These are phyloP conservation scores for Lignosus rhinocerotis DNA, from an alignment of 1,284 basidiomycete species.

Conservation along the genomic window DNA sequence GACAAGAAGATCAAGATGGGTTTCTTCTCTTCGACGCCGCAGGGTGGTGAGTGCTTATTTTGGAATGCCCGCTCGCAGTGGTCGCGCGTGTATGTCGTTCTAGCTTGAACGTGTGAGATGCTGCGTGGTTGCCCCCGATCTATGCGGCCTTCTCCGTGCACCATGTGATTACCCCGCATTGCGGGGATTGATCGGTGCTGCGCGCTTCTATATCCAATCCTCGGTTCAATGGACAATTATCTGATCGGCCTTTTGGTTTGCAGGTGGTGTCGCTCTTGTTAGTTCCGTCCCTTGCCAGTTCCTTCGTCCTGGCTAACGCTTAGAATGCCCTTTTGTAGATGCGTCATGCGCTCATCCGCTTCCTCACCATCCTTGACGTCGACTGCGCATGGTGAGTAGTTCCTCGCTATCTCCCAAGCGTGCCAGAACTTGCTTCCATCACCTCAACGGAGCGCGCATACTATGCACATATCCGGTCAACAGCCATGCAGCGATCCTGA, in stretches of 20 bases:
- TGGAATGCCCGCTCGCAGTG: not conserved
- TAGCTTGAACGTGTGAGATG: not conserved
- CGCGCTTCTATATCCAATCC: conserved; percentile 10
- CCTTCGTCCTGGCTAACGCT: conserved; percentile 7
- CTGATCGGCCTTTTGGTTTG: conserved; percentile 26
- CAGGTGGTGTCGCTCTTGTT: conserved; percentile 86
- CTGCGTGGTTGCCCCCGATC: not conserved
- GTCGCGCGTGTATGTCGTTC: conserved; percentile 10
- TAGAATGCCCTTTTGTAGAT: conserved; percentile 51
- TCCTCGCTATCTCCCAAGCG: not conserved
- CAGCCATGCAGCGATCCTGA: not conserved
- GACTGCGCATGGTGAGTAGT: conserved; percentile 72
- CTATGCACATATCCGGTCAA: not conserved
- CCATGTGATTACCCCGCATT: conserved; percentile 16
- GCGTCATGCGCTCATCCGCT: conserved; percentile 86
- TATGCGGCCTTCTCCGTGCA: not conserved
- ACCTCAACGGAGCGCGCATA: conserved; percentile 11
- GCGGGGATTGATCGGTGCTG: conserved; percentile 29
- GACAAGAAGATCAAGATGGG: conserved; percentile 83
- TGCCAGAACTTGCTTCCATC: conserved; percentile 10
- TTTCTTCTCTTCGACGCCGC: conserved; percentile 89
- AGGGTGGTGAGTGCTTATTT: conserved; percentile 61
- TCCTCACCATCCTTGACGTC: conserved; percentile 76
- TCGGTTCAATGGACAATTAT: conserved; percentile 13
- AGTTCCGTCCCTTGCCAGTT: conserved; percentile 30